phyloP scores from a whole-genome alignment of 169 alveolate species.

The Plasmodium vinckei region DNA sequence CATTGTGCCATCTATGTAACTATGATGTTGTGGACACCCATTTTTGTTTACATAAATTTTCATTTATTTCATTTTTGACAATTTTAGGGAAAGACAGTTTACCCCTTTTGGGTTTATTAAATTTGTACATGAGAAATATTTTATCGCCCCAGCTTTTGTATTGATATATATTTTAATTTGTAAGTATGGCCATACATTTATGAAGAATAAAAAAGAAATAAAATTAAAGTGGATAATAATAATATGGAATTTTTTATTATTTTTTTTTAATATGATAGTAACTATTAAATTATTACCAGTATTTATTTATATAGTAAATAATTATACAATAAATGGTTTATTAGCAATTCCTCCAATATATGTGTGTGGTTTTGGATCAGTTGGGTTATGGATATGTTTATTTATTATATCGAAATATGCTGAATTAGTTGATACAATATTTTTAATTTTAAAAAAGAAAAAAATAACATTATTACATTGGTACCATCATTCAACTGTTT shows the following conservation, averaged over 20 bases:
- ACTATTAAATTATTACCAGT: constrained; percentile 46
- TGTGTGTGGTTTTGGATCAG: constrained; percentile 84
- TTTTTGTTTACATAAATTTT: background rate
- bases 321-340: constrained; percentile 81
- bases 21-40: background rate
- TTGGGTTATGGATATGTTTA: constrained; percentile 85
- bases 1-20: background rate
- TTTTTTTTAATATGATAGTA: constrained; percentile 83
- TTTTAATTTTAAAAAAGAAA: constrained; percentile 84
- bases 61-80: background rate
- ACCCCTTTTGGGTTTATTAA: constrained; percentile 54
- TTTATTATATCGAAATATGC: constrained; percentile 86
- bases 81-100: constrained; percentile 72
- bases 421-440: constrained; percentile 89
- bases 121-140: constrained; percentile 72
- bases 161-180: constrained; percentile 79
- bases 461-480: constrained; percentile 86
- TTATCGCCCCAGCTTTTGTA: constrained; percentile 76
- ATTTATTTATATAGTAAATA: constrained; percentile 23
- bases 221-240: constrained; percentile 77
- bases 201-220: constrained; percentile 80
- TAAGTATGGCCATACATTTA: constrained; percentile 79
- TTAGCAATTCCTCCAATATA: constrained; percentile 83
- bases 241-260: constrained; percentile 85
- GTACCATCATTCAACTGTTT: constrained; percentile 91